Evolutionary conservation across 106 monocot genomes (phyloP).

Genomic region (Narthecium ossifragum): DNA sequence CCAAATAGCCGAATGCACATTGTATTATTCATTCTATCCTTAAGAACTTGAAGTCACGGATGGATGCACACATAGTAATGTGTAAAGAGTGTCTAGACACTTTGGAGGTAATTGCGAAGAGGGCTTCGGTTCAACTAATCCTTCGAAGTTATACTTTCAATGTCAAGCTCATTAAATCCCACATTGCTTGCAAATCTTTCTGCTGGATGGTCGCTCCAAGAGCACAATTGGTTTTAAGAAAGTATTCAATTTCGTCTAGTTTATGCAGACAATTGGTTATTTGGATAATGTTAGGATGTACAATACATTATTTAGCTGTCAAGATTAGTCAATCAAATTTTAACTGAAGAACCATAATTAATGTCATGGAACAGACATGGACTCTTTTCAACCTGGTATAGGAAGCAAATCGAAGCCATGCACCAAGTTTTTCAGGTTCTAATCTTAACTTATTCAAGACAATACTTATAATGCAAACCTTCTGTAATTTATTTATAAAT

Average conservation of each 20-base stretch:
- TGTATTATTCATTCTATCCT: too few relatives aligned
- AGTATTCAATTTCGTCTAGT: neutral
- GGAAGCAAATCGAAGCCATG: conserved; percentile 99
- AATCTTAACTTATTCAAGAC: conserved; percentile 71
- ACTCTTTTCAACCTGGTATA: conserved; percentile 73
- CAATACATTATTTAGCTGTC: conserved; percentile 17
- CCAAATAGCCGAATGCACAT: too few relatives aligned
- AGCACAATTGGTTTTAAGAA: neutral
- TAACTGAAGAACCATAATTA: conserved; percentile 67
- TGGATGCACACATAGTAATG: too few relatives aligned
- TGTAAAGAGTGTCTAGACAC: too few relatives aligned
- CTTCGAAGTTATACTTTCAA: neutral
- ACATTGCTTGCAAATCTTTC: neutral
- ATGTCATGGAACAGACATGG: conserved; percentile 87
- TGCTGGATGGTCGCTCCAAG: neutral
- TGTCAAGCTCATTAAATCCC: neutral
- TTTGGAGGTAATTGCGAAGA: neutral
- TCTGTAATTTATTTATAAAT: conserved; percentile 12
- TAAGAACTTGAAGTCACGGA: too few relatives aligned
- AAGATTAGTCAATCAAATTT: conserved; percentile 32
- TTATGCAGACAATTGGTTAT: neutral
- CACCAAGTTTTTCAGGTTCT: conserved; percentile 99
- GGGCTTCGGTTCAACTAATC: neutral
- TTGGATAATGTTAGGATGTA: neutral
- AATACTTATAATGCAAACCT: conserved; percentile 20